Evolutionary conservation across 1,284 basidiomycete genomes (phyloP), one percentile per base, ranked within the genome.

Genomic region (Testicularia cyperi): DNA sequence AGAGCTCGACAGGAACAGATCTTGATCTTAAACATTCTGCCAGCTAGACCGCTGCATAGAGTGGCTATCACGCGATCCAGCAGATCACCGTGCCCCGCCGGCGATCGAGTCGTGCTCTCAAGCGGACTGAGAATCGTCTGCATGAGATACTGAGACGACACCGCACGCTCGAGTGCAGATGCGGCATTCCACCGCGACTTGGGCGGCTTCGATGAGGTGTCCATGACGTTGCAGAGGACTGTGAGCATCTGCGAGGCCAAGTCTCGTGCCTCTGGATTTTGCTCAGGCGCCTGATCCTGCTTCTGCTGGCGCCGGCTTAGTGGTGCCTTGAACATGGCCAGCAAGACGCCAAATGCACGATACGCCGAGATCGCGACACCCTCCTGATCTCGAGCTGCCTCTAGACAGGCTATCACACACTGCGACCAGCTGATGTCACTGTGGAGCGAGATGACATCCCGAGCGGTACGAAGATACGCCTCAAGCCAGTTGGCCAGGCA

Each of bases 171-270:
- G 10, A 61, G 37, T 15, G 57, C 57, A 8, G 37, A 51, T 6
- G 57, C 57, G 1, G 57, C 57, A 24, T 61, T 61, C 57, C 57
- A 61, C 4, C 40, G 40, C 19, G 52, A 46, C 22, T 61, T 61
- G 13, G 57, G 57, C 34, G 56, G 56, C 32, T 53, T 53, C 10
- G 41, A 47, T 2, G 25, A 40, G 10, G 56, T 48, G 9, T 34
- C 22, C 18, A 60, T 18, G 30, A 53, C 49, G 21, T 23, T 36
- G 38, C 42, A 48, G 4, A 53, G 45, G 38, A 53, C 44, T 9
- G 42, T 38, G 12, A 60, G 6, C 20, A 60, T 19, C 26, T 27
- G 25, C 4, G 13, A 22, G 2, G 26, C 49, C 6, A 15, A 8
- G 9, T 31, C 14, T 15, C 18, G 9, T 15, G 8, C 30, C 13